Base-by-base conservation (phyloP, 805 yeast species). In the Myxozyma monticola region DNA sequence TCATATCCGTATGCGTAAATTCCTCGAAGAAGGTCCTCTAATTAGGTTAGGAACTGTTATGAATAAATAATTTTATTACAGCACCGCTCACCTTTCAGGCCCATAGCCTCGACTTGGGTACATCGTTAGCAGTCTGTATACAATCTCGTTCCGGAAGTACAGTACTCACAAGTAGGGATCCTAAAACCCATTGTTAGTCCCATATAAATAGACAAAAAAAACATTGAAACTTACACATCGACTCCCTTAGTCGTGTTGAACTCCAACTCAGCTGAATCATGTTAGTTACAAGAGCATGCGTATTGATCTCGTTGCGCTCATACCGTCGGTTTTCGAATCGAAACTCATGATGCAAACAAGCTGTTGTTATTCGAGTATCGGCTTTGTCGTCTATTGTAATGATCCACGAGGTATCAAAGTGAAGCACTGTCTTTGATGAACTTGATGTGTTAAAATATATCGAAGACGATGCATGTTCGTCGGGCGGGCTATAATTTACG, bases 1-100 rank as follows among this genome's bases (percentile, higher is more conserved):
- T 85, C 90, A 69, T 82, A 85, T 55, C 95, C 95, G 70, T 85
- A 84, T 60, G 83, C 84, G 66, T 83, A 85, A 46, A 85, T 83
- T 56, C 93, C 83, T 54, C 77, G 66, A 15, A 76, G 67, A 21
- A 76, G 65, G 36, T 71, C 70, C 38, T 60, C 64, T 49, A 24
- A 21, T 4, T 12, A 17, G 9, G 7, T 45, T 26, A 26, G 18
- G 17, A 28, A 12, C 4, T 14, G 18, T 7, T 10, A 10, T 14
- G 42, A 35, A 20, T n/a, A 25, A 17, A 18, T n/a, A 38, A 22
- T 12, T 8, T 46, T 44, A 28, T 12, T n/a, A 15, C 15, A 14
- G 8, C 8, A 2, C 68, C 15, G 12, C 35, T 10, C 42, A 56
- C 60, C 60, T 56, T 61, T 60, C 45, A 60, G 48, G 36, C 49